Evolutionary conservation across 805 yeast species (phyloP).

Genomic region (Vanderwaltozyma tropicalis): DNA sequence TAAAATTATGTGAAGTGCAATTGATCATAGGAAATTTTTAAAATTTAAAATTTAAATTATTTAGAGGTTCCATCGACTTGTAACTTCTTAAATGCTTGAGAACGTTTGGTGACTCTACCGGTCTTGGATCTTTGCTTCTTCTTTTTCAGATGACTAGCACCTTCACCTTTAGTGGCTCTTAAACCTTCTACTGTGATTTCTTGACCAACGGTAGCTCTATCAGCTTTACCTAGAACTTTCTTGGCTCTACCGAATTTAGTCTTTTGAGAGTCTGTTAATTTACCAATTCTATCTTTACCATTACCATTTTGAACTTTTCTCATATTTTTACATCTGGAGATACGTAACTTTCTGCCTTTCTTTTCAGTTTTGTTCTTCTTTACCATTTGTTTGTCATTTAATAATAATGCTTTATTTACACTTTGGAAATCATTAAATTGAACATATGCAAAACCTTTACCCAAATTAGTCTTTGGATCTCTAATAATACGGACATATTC

Average conservation of each 20-base stretch:
- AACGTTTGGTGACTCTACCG: slow-evolving; percentile 38
- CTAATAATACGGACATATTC: slow-evolving; percentile 86
- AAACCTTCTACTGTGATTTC: slow-evolving; percentile 55
- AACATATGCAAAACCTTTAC: slow-evolving; percentile 95
- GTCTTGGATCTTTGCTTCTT: slow-evolving; percentile 36
- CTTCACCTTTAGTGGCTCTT: slow-evolving; percentile 63
- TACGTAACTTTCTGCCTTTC: slow-evolving; percentile 56
- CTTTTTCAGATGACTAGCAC: slow-evolving; percentile 50
- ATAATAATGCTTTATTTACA: slow-evolving; percentile 71
- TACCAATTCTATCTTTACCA: slow-evolving; percentile 13
- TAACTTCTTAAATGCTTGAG: slow-evolving; percentile 32
- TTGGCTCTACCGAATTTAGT: slow-evolving; percentile 75
- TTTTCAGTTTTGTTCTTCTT: slow-evolving; percentile 22
- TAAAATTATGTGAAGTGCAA: too few species aligned
- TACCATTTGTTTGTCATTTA: slow-evolving; percentile 54
- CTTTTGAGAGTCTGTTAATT: slow-evolving; percentile 54
- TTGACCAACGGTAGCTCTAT: slow-evolving; percentile 57
- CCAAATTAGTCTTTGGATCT: slow-evolving; percentile 87
- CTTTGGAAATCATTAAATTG: slow-evolving; percentile 69
- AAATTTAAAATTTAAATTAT: neutral
- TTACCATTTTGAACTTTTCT: slow-evolving; percentile 14
- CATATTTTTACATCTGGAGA: slow-evolving; percentile 53
- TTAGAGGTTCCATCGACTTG: neutral
- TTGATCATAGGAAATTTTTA: too few species aligned
- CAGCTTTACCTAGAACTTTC: slow-evolving; percentile 67